A percentile compares a stretch with the other conserved stretches of the same genome.
Evolutionary conservation across 306 rosid species (phyloP).

Genomic region (Vigna unguiculata): DNA sequence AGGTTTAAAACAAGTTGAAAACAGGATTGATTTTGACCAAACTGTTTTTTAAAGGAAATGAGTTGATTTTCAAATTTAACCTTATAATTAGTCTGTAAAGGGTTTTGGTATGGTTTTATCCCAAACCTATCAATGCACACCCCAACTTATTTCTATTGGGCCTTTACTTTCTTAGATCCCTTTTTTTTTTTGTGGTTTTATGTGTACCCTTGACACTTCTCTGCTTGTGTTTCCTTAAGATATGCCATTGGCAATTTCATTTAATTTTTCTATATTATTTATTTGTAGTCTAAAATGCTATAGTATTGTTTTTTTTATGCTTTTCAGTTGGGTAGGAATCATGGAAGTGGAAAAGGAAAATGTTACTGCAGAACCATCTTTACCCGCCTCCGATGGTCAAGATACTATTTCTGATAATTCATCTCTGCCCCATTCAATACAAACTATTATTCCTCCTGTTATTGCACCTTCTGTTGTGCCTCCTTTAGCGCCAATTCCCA

Average conservation of each 20-base stretch:
- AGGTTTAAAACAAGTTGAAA: neutral
- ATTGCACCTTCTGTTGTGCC: constrained; percentile 62
- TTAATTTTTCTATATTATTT: constrained; percentile 2
- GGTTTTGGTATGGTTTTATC: neutral
- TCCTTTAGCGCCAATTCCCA: constrained; percentile 68
- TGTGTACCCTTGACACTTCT: neutral
- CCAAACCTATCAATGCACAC: neutral
- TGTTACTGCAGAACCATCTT: constrained; percentile 59
- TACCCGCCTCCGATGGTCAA: constrained; percentile 52
- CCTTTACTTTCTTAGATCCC: neutral
- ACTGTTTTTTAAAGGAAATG: neutral
- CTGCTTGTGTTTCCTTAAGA: neutral
- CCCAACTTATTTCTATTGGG: too few species aligned
- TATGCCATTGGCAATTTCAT: neutral
- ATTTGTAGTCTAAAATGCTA: neutral
- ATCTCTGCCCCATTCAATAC: constrained; percentile 49
- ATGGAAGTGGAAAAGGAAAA: constrained; percentile 52
- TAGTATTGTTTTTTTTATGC: neutral
- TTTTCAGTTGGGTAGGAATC: constrained; percentile 20
- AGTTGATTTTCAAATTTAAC: neutral
- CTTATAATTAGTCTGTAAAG: neutral
- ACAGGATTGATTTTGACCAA: neutral
- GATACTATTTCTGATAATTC: constrained; percentile 40
- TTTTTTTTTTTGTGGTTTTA: neutral
- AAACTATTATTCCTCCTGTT: constrained; percentile 46